Percentiles rank a stretch among this genome's conserved stretches.
Evolutionary conservation across 140 eudicot species (phyloP).

Genomic region (Senecio squalidus): DNA sequence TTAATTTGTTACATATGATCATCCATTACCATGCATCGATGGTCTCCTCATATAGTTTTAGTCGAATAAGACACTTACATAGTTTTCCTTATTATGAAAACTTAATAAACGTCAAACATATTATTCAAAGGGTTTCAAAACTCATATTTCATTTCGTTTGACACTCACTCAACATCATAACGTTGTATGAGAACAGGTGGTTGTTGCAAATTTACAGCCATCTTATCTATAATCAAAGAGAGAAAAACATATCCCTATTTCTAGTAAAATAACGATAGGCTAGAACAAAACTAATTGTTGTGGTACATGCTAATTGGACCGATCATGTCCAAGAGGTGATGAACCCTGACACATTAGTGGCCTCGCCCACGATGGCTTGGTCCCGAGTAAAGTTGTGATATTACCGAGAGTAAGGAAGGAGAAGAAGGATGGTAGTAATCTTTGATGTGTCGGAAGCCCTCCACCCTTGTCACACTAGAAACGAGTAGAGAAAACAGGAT

Average conservation of each 20-base stretch:
- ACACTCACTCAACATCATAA: neutral
- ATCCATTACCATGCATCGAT: no score
- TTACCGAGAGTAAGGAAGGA: conserved; percentile 17
- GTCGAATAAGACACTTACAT: no score
- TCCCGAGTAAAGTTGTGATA: conserved; percentile 28
- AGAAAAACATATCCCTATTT: neutral
- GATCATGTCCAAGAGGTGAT: neutral
- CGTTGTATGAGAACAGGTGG: neutral
- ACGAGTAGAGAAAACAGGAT: conserved; percentile 5
- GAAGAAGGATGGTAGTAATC: conserved; percentile 4
- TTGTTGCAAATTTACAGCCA: neutral
- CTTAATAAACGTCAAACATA: no score
- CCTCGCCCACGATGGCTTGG: conserved; percentile 37
- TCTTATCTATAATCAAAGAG: neutral
- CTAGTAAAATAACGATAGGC: neutral
- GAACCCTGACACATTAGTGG: conserved; percentile 2
- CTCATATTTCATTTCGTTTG: neutral
- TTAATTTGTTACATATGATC: no score
- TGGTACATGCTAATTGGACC: neutral
- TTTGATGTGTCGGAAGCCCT: conserved; percentile 27
- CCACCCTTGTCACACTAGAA: conserved; percentile 12
- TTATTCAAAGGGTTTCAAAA: neutral
- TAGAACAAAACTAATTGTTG: neutral
- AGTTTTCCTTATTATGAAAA: no score
- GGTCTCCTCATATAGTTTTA: no score